phyloP scores from a whole-genome alignment of 805 yeast species.

The Candida pseudoglaebosa region DNA sequence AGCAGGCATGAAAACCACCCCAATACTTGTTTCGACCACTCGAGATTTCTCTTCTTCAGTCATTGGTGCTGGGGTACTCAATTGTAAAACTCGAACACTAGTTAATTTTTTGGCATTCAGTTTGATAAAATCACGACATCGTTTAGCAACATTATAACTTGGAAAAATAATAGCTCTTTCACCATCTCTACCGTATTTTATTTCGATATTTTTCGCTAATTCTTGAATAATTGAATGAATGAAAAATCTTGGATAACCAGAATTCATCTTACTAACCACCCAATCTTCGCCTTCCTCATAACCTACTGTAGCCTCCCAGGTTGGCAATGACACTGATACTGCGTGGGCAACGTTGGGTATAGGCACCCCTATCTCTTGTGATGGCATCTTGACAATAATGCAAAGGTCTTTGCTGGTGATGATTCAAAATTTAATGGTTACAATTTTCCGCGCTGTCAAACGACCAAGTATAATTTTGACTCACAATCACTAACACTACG shows the following conservation, averaged over 20 bases:
- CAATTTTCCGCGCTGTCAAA: too few relatives aligned
- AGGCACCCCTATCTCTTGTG: conserved; percentile 66
- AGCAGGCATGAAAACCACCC: conserved; percentile 73
- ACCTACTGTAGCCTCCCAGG: conserved; percentile 91
- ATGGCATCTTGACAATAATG: conserved; percentile 22
- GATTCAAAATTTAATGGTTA: too few relatives aligned
- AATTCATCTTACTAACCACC: conserved; percentile 70
- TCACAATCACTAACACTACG: background rate
- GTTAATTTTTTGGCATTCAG: conserved; percentile 30
- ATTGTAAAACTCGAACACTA: conserved; percentile 60
- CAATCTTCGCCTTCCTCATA: conserved; percentile 87
- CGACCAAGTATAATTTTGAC: background rate
- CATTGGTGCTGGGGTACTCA: conserved; percentile 66
- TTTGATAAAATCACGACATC: conserved; percentile 78
- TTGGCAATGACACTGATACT: conserved; percentile 89
- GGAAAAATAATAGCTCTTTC: conserved; percentile 78
- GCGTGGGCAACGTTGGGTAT: conserved; percentile 93
- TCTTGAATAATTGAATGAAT: conserved; percentile 61
- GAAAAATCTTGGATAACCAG: conserved; percentile 88
- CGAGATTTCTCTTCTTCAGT: conserved; percentile 55
- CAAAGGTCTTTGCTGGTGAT: too few relatives aligned
- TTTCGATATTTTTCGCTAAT: conserved; percentile 50
- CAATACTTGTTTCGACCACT: conserved; percentile 63
- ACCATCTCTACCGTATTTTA: conserved; percentile 73
- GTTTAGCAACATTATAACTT: conserved; percentile 69